Conservation (phyloP, 2,329 filamentous ascomycete species). For the Calonectria pauciramosa region DNA sequence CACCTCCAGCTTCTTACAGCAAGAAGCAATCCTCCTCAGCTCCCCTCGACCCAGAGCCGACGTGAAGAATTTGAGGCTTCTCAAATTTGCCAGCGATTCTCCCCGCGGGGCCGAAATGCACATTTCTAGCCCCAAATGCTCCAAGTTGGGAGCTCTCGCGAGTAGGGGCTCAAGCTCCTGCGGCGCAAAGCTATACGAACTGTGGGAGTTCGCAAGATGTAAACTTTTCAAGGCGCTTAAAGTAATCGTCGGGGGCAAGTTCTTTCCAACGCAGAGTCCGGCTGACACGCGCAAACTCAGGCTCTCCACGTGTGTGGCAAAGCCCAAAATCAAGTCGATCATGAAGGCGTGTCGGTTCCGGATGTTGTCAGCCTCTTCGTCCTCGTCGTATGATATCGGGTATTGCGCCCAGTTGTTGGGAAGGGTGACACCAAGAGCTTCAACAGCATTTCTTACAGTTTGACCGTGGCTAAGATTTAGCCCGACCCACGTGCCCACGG, state of each 20-base stretch:
- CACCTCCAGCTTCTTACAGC: neutral
- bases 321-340: neutral
- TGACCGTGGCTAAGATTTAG: neutral
- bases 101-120: neutral
- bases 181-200: neutral
- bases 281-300: neutral
- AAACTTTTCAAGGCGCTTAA: neutral
- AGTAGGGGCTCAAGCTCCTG: neutral
- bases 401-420: neutral
- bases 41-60: neutral
- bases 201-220: neutral
- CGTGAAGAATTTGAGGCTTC: neutral
- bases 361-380: neutral
- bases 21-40: neutral
- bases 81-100: neutral
- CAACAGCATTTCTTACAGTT: neutral
- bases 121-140: neutral
- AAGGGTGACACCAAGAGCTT: neutral
- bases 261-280: neutral
- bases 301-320: neutral
- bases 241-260: neutral
- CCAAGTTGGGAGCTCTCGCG: neutral
- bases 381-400: neutral
- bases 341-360: neutral
- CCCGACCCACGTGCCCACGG: neutral